Evolutionary conservation across 2,329 filamentous ascomycete species (phyloP), one percentile per base, ranked within the genome.

Genomic region (Cryoendolithus antarcticus): DNA sequence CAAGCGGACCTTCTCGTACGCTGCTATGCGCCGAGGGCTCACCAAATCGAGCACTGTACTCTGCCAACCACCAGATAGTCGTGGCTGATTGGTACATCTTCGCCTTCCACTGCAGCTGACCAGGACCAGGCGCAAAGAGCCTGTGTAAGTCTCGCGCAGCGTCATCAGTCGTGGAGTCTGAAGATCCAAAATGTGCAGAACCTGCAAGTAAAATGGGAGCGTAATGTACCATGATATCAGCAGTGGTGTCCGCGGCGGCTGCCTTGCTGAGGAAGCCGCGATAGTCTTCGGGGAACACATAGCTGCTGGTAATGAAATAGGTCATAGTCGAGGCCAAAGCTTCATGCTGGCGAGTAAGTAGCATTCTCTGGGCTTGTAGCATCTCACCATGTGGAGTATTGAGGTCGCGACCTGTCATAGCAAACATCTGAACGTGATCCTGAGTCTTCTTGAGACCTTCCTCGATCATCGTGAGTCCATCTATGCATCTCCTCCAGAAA

Each of bases 301-400:
- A 80, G 39, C 78, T 75, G 47, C 77, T 80, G 51, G 88, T 85
- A 44, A 94, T 74, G 39, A 91, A 74, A 44, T 82, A 78, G 44
- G 77, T 79, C 37, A 93, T 65, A 38, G 94, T 82, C n/a, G 86
- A 73, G 9, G 81, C 80, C 10, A 99, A 67, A 10, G 82, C 76
- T 57, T 98, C 89, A 56, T 98, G 93, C 59, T 98, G 89, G 53
- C 85, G 80, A 13, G 81, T 76, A 37, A 98, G 70, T 53, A 85
- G 93, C 48, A 75, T 67, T 33, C 81, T 77, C 52, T 93, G 84
- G 52, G 84, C 83, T 50, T 88, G 80, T 45, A 93, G 73, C 3
- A 80, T 81, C 55, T 93, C 84, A 48, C 80, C 70, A 41, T 80
- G 70, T 48, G 88, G 82, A 7, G 71, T 69, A 33, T 71, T 62